Evolutionary conservation across 2,329 filamentous ascomycete species (phyloP), one percentile per base, ranked within the genome.

Genomic region (Aspergillus sergii): DNA sequence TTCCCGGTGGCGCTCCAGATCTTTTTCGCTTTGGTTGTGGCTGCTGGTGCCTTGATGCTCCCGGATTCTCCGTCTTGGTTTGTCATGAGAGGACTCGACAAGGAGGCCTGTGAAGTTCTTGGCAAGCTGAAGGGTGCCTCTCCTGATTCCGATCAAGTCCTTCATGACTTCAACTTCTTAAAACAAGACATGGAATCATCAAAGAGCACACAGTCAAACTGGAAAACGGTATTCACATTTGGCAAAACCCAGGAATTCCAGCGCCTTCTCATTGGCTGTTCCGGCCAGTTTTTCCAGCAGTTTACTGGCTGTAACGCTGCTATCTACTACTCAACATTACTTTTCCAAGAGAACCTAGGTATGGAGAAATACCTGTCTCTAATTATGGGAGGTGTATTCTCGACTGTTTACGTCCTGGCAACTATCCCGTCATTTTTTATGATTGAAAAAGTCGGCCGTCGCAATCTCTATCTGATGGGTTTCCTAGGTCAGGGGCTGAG

Each of bases 61-160:
- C 84, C 84, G 7, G 85, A 87, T 62, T 85, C 82, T 0, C 85
- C 85, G 8, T 77, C 84, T 50, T 86, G 84, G 82, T 76, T 87
- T 26, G 79, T 86, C 9, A 74, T 83, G 59, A 81, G 82, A 59
- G 84, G 83, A 19, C 73, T 79, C 45, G 79, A 85, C 65, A 75
- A 76, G 61, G 82, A 80, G 68, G 84, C 75, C 45, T 75, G 75
- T 16, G 72, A 78, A 5, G 82, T 85, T 14, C 79, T 86, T 46
- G 81, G 81, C 3, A 79, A 80, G 11, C 79, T 59, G 4, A 61
- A 57, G 41, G 53, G 48, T 26, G 5, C 34, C 10, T 21, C 58
- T 21, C 51, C 58, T 21, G 58, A 60, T 32, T 45, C 58, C 14
- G 58, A 60, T 16, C 26, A 45, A 85, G 58, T 60, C 2, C 58